A percentile compares a stretch with the other conserved stretches of the same genome.
These are phyloP conservation scores for Cercophora samala DNA, from an alignment of 495 filamentous ascomycete species.

Conservation along the genomic window DNA sequence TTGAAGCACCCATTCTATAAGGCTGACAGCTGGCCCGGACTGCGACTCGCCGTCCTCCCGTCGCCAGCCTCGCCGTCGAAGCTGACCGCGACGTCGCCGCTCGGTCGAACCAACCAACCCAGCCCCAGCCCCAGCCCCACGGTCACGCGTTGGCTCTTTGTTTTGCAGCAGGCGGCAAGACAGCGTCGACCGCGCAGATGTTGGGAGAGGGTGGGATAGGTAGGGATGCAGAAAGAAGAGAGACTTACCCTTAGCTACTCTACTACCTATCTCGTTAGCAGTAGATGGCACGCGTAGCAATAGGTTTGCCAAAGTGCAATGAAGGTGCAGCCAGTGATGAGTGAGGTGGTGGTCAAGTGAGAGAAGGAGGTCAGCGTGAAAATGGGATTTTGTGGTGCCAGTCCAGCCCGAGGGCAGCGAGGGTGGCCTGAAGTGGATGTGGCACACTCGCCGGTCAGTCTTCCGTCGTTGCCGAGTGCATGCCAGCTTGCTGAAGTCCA, in stretches of 20 bases:
- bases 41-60: background rate
- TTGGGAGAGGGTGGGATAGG: too few species aligned
- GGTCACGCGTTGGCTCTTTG: background rate
- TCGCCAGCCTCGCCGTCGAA: background rate
- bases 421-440: background rate
- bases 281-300: background rate
- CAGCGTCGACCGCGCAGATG: too few species aligned
- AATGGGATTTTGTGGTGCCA: background rate
- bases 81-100: background rate
- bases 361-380: background rate
- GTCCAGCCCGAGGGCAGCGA: background rate
- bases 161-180: background rate
- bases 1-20: constrained; percentile 7
- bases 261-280: too few species aligned
- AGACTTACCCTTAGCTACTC: background rate
- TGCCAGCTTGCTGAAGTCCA: background rate
- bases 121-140: background rate
- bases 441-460: background rate
- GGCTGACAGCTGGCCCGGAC: constrained; percentile 17
- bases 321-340: background rate
- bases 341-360: background rate
- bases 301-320: background rate
- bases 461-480: constrained; percentile 8
- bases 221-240: background rate
- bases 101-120: background rate